Percentiles rank a stretch among this genome's conserved stretches.
phyloP scores from a whole-genome alignment of 495 filamentous ascomycete genomes.

The Podospora australis region DNA sequence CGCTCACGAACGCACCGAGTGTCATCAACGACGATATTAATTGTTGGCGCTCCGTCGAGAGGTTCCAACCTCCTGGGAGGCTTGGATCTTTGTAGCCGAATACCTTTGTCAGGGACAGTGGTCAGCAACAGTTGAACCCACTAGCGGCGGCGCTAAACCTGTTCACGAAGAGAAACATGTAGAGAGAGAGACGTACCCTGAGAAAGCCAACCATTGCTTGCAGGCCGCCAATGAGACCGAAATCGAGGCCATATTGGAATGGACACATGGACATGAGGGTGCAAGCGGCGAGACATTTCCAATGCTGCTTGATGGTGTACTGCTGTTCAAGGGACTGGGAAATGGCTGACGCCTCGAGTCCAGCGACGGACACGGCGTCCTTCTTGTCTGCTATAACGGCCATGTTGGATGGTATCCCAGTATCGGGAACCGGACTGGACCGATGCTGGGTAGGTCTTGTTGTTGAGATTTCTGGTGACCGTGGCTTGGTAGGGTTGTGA shows the following conservation, averaged over 20 bases:
- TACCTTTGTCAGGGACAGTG: slow-evolving; percentile 20
- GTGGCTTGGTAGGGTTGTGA: too few relatives aligned
- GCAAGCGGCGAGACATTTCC: slow-evolving; percentile 38
- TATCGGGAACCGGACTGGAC: too few relatives aligned
- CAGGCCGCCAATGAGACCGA: slow-evolving; percentile 55
- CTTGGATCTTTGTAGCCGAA: slow-evolving; percentile 36
- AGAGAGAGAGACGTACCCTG: slow-evolving; percentile 37
- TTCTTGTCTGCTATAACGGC: too few relatives aligned
- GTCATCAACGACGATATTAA: slow-evolving; percentile 55
- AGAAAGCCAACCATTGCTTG: slow-evolving; percentile 58
- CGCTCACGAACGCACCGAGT: slow-evolving; percentile 53
- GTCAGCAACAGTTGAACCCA: too few relatives aligned
- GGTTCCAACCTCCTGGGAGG: slow-evolving; percentile 47
- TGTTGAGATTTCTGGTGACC: too few relatives aligned
- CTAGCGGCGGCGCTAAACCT: too few relatives aligned
- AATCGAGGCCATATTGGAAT: slow-evolving; percentile 60
- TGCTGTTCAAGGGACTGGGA: too few relatives aligned
- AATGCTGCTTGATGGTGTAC: slow-evolving; percentile 36
- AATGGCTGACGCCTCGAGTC: too few relatives aligned
- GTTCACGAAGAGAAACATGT: too few relatives aligned
- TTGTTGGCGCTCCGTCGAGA: slow-evolving; percentile 46
- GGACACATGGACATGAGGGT: slow-evolving; percentile 45
- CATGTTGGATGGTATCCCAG: too few relatives aligned
- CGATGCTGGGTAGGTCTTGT: too few relatives aligned
- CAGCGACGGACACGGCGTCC: too few relatives aligned